Evolutionary conservation across 208 protist genomes (phyloP), one percentile per base, ranked within the genome.

Genomic region (Trypanosoma avium): DNA sequence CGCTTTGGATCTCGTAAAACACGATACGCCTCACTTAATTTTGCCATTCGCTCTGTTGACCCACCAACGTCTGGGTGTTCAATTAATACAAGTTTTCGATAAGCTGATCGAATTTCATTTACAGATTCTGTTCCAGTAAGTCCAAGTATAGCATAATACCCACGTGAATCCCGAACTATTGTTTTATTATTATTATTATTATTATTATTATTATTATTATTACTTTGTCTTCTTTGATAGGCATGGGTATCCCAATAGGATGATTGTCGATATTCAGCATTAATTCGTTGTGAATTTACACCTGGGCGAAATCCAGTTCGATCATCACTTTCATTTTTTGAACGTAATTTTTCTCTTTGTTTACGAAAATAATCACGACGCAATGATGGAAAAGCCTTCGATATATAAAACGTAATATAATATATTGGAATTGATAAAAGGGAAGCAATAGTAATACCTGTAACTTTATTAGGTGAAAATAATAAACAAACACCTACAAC

Each of bases 1-100:
- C 98, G 98, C 70, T 98, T 65, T 17, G 82, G 67, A 53, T 99
- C 97, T n/a, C 80, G 87, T 24, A 99, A 82, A 4, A 99, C 94
- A 40, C 99, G 97, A 73, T 99, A 99, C 10, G 98, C 98, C 57
- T 93, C 84, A 56, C 94, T 94, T 45, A 92, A 43, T 53, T 86
- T 83, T 5, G 64, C 50, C 84, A 95, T 94, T 24, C 61, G 66
- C 47, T 81, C 83, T 12, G 66, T 74, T 5, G 81, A 82, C 1
- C 92, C 92, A 19, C 92, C 92, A 1, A 87, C 77, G 57, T 97
- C 92, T 24, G 92, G 92, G 60, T 97, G 92, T 61, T 91, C 47
- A 48, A 65, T 73, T 33, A 95, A 53, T 45, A 94, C 89, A 10
- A 86, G 53, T 38, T 78, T 80, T 0, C 89, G 86, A 59, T 92